Evolutionary conservation across 2,329 filamentous ascomycete species (phyloP).

Genomic region (Nectriaceae sp.): DNA sequence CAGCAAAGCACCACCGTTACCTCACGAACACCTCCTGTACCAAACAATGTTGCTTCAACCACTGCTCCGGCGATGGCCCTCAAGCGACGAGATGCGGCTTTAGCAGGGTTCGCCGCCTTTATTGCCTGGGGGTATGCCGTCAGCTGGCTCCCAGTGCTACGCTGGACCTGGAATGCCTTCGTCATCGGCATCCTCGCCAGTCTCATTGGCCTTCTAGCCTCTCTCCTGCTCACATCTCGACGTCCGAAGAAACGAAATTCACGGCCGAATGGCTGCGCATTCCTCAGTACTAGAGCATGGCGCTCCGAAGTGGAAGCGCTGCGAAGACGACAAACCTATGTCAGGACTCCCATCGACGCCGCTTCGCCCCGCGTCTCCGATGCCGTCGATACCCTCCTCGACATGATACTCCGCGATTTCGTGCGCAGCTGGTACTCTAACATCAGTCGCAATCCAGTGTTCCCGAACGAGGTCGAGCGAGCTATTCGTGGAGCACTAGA

Average conservation of each 20-base stretch:
- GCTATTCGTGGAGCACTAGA: slow-evolving; percentile 72
- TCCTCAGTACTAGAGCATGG: slow-evolving; percentile 68
- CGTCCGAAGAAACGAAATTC: slow-evolving; percentile 43
- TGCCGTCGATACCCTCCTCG: slow-evolving; percentile 77
- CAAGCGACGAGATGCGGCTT: slow-evolving; percentile 70
- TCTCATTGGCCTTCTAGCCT: slow-evolving; percentile 55
- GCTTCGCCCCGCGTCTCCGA: slow-evolving; percentile 76
- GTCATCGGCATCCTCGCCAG: slow-evolving; percentile 65
- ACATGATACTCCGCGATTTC: slow-evolving; percentile 79
- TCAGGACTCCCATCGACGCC: slow-evolving; percentile 69
- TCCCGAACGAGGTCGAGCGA: slow-evolving; percentile 84
- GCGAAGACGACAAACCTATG: slow-evolving; percentile 66
- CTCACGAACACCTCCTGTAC: slow-evolving; percentile 16
- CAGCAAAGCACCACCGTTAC: slow-evolving; percentile 20
- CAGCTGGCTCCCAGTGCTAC: slow-evolving; percentile 79
- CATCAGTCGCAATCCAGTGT: slow-evolving; percentile 79
- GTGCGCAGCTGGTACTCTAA: slow-evolving; percentile 84
- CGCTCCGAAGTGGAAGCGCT: slow-evolving; percentile 67
- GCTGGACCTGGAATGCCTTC: slow-evolving; percentile 86
- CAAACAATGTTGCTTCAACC: slow-evolving; percentile 35
- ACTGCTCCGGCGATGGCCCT: slow-evolving; percentile 61
- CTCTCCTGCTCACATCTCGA: slow-evolving; percentile 56
- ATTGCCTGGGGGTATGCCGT: slow-evolving; percentile 86
- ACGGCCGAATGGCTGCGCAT: slow-evolving; percentile 53
- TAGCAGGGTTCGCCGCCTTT: slow-evolving; percentile 70